Percentiles rank a stretch among this genome's conserved stretches.
These are phyloP conservation scores for Termitomyces sp. DNA, from an alignment of 768 basidiomycete genomes.

Conservation along the genomic window DNA sequence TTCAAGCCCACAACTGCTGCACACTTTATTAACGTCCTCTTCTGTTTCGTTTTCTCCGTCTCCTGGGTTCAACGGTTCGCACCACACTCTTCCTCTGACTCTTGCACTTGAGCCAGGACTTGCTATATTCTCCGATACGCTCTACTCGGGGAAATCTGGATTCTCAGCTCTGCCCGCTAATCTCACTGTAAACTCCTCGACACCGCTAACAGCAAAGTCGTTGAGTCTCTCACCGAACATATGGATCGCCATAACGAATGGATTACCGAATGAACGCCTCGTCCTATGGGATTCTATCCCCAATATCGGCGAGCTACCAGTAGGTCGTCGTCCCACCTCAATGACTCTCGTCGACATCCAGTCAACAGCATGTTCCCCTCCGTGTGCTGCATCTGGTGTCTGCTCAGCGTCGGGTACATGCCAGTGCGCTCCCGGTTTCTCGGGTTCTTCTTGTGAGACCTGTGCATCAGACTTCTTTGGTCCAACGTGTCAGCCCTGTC, in stretches of 20 bases:
- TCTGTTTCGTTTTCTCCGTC: slow-evolving; percentile 45
- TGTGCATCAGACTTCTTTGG: slow-evolving; percentile 72
- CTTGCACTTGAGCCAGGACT: slow-evolving; percentile 54
- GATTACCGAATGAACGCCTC: slow-evolving; percentile 41
- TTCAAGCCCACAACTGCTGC: slow-evolving; percentile 54
- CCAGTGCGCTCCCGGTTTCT: slow-evolving; percentile 64
- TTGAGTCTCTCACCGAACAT: slow-evolving; percentile 50
- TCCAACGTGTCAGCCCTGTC: slow-evolving; percentile 60
- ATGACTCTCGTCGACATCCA: slow-evolving; percentile 58
- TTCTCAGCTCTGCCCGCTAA: slow-evolving; percentile 43
- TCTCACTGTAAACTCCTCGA: slow-evolving; percentile 32
- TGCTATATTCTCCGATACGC: slow-evolving; percentile 41
- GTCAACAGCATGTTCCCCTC: slow-evolving; percentile 56
- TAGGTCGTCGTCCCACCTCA: slow-evolving; percentile 35
- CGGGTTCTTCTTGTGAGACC: slow-evolving; percentile 69
- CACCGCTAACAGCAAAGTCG: slow-evolving; percentile 41
- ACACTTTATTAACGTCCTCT: slow-evolving; percentile 49
- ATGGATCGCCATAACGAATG: slow-evolving; percentile 48
- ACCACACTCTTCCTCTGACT: slow-evolving; percentile 45
- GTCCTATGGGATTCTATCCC: slow-evolving; percentile 79
- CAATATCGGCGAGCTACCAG: slow-evolving; percentile 67
- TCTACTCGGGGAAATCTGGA: slow-evolving; percentile 50
- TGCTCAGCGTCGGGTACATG: slow-evolving; percentile 68
- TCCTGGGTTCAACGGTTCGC: slow-evolving; percentile 49
- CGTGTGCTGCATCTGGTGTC: slow-evolving; percentile 57